Percentiles rank a stretch among this genome's conserved stretches.
These are phyloP conservation scores for Paradendryphiella salina DNA, from an alignment of 2,329 filamentous ascomycete species.

Conservation along the genomic window DNA sequence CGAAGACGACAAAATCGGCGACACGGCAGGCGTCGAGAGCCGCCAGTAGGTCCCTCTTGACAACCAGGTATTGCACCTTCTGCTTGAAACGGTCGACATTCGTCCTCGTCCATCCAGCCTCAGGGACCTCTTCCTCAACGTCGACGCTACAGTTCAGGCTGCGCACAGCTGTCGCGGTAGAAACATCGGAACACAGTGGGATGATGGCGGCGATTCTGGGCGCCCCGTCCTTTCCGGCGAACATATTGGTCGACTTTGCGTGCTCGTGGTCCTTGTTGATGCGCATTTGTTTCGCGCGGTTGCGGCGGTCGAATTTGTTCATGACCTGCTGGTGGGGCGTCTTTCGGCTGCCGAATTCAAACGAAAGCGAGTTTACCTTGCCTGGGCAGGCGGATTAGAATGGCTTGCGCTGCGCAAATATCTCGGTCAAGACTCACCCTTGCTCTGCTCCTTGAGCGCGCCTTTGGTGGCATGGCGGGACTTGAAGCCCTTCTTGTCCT, in stretches of 20 bases:
- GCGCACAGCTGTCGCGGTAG: slow-evolving; percentile 67
- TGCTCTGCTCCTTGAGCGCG: slow-evolving; percentile 78
- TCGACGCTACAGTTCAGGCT: slow-evolving; percentile 79
- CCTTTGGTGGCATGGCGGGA: slow-evolving; percentile 88
- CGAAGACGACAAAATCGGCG: slow-evolving; percentile 87
- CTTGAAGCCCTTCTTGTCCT: slow-evolving; percentile 87
- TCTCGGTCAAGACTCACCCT: slow-evolving; percentile 60
- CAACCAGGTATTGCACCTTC: slow-evolving; percentile 81
- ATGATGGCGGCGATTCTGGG: slow-evolving; percentile 87
- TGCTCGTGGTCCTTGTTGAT: slow-evolving; percentile 82
- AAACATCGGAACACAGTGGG: slow-evolving; percentile 74
- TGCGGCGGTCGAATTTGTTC: slow-evolving; percentile 94
- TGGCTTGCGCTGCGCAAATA: not conserved
- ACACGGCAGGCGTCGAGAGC: slow-evolving; percentile 84
- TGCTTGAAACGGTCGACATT: slow-evolving; percentile 92
- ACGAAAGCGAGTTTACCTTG: slow-evolving; percentile 64
- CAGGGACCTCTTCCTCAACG: slow-evolving; percentile 66
- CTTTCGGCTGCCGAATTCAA: slow-evolving; percentile 75
- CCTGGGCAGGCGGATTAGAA: slow-evolving; percentile 56
- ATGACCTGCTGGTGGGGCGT: slow-evolving; percentile 95
- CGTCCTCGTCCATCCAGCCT: slow-evolving; percentile 64
- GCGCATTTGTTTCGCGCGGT: slow-evolving; percentile 90
- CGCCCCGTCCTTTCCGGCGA: slow-evolving; percentile 82
- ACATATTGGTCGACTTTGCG: slow-evolving; percentile 76
- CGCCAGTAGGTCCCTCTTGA: slow-evolving; percentile 71